Evolutionary conservation across 2,329 filamentous ascomycete genomes (phyloP).

Genomic region (Fusarium solani-melongenae): DNA sequence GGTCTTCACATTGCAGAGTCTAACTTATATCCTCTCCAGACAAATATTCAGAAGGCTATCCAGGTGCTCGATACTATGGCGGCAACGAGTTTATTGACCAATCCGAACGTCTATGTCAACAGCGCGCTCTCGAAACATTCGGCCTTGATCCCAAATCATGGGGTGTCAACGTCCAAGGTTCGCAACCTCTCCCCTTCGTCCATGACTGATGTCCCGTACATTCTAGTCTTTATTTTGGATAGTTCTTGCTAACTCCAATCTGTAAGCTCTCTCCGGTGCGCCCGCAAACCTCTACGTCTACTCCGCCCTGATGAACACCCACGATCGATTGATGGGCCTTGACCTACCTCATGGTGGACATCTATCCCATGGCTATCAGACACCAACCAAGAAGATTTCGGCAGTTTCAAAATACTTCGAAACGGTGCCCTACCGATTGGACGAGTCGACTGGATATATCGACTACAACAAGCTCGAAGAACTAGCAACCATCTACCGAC

Average conservation of each 20-base stretch:
- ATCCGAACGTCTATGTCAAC: constrained; percentile 88
- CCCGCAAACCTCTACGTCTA: constrained; percentile 91
- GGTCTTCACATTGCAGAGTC: background rate
- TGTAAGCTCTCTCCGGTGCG: constrained; percentile 78
- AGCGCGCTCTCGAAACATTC: constrained; percentile 89
- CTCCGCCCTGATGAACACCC: constrained; percentile 89
- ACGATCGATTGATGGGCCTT: constrained; percentile 96
- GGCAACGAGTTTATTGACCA: constrained; percentile 97
- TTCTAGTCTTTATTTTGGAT: background rate
- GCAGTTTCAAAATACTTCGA: constrained; percentile 99
- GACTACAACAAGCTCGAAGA: constrained; percentile 94
- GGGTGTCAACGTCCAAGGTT: constrained; percentile 96
- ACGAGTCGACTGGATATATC: constrained; percentile 91
- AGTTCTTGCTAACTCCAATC: constrained; percentile 16
- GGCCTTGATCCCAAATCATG: constrained; percentile 85
- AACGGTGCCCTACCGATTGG: constrained; percentile 92
- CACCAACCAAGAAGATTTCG: constrained; percentile 94
- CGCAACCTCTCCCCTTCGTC: constrained; percentile 43
- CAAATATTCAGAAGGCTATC: constrained; percentile 99
- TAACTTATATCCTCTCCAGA: constrained; percentile 60
- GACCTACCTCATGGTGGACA: constrained; percentile 97
- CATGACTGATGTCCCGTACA: background rate
- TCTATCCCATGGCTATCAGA: constrained; percentile 97
- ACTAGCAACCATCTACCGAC: constrained; percentile 87
- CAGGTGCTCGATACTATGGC: constrained; percentile 94